These are phyloP conservation scores for Samsoniella hepiali DNA, from an alignment of 2,329 filamentous ascomycete species.

Conservation along the genomic window DNA sequence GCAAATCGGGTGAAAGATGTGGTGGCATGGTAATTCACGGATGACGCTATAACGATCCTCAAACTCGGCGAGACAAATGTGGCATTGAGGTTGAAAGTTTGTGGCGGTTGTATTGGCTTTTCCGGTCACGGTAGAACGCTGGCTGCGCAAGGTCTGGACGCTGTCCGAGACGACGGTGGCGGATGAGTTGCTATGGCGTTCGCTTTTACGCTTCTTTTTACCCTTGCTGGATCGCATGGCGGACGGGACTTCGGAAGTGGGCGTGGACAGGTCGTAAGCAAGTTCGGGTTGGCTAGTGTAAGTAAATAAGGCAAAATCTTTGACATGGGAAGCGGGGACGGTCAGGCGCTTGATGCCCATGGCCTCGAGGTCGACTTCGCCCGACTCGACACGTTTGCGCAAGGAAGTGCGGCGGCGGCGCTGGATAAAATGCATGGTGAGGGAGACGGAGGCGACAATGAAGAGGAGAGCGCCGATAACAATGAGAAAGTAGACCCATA, in stretches of 20 bases:
- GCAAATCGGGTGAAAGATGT: slow-evolving; percentile 91
- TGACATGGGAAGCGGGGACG: slow-evolving; percentile 68
- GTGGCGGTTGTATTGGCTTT: slow-evolving; percentile 42
- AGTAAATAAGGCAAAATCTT: slow-evolving; percentile 73
- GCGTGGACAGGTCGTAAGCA: slow-evolving; percentile 35
- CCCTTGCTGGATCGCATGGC: slow-evolving; percentile 31
- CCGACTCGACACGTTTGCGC: slow-evolving; percentile 66
- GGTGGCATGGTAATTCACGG: slow-evolving; percentile 81
- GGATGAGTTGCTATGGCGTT: slow-evolving; percentile 29
- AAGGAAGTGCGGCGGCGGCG: slow-evolving; percentile 65
- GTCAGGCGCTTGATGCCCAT: slow-evolving; percentile 80
- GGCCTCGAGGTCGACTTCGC: slow-evolving; percentile 82
- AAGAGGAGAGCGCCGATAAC: slow-evolving; percentile 69
- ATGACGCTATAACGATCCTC: slow-evolving; percentile 67
- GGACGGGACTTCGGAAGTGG: slow-evolving; percentile 29
- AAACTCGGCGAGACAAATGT: slow-evolving; percentile 87
- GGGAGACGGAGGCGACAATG: slow-evolving; percentile 64
- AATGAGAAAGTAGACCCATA: slow-evolving; percentile 77
- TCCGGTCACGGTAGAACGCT: slow-evolving; percentile 36
- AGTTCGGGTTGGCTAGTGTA: slow-evolving; percentile 60
- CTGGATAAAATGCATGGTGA: slow-evolving; percentile 75
- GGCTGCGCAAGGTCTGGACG: slow-evolving; percentile 34
- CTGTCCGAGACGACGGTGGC: slow-evolving; percentile 25
- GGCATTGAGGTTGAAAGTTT: slow-evolving; percentile 75
- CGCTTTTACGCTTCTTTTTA: slow-evolving; percentile 30